These are phyloP conservation scores for Mucor circinelloides DNA, from an alignment of 371 early-diverging fungal species.

Conservation along the genomic window DNA sequence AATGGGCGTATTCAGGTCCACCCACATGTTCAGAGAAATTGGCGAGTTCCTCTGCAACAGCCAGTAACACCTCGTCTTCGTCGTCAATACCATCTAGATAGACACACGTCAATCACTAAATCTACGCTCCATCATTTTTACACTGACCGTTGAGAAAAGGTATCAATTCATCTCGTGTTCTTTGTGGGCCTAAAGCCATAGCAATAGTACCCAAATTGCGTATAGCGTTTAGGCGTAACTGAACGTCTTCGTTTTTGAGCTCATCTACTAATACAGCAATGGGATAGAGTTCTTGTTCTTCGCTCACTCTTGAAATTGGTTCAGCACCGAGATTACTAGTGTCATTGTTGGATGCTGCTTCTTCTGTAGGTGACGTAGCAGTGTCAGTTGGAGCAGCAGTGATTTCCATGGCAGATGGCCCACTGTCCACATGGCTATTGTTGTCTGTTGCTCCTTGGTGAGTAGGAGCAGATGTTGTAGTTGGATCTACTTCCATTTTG, in stretches of 20 bases:
- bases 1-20: slow-evolving; percentile 82
- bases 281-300: slow-evolving; percentile 72
- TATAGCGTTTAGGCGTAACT: slow-evolving; percentile 93
- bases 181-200: slow-evolving; percentile 93
- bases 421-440: neutral
- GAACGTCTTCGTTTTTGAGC: slow-evolving; percentile 95
- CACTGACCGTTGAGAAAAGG: slow-evolving; percentile 92
- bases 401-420: neutral
- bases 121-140: neutral
- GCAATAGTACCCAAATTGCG: slow-evolving; percentile 93
- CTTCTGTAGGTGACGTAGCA: neutral
- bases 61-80: slow-evolving; percentile 95
- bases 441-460: neutral
- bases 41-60: slow-evolving; percentile 95
- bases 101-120: neutral
- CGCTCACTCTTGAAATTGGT: slow-evolving; percentile 12
- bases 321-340: slow-evolving; percentile 9
- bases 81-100: slow-evolving; percentile 94
- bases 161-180: slow-evolving; percentile 94
- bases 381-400: neutral
- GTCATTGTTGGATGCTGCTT: neutral
- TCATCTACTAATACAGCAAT: slow-evolving; percentile 96
- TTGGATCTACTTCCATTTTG: neutral
- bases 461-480: neutral
- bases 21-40: slow-evolving; percentile 91